phyloP scores from a whole-genome alignment of 2,329 filamentous ascomycete genomes.

The Clarireedia homoeocarpa region DNA sequence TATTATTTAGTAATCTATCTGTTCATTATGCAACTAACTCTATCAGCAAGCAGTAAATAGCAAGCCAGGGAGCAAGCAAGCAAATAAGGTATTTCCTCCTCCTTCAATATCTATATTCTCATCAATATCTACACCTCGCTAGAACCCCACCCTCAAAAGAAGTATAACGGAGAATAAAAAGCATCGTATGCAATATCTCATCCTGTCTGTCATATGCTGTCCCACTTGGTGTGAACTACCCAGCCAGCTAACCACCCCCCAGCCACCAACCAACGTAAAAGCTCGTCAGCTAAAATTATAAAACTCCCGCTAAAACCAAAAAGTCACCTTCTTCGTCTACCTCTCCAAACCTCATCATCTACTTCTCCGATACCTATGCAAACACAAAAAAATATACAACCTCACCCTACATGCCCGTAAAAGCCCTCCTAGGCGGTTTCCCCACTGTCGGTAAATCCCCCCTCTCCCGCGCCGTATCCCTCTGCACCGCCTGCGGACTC shows the following conservation, averaged over 20 bases:
- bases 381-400: not conserved
- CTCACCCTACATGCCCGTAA: not conserved
- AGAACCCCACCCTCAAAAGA: too few species aligned
- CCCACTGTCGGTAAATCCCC: constrained; percentile 18
- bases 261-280: too few species aligned
- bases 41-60: too few species aligned
- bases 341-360: too few species aligned
- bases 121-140: not conserved
- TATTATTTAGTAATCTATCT: too few species aligned
- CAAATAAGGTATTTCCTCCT: too few species aligned
- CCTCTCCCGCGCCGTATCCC: constrained; percentile 19
- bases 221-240: too few species aligned
- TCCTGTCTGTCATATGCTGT: not conserved
- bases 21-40: too few species aligned
- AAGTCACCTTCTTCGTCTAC: too few species aligned
- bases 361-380: too few species aligned
- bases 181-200: not conserved
- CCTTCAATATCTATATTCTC: not conserved
- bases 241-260: too few species aligned
- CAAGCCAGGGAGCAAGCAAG: too few species aligned
- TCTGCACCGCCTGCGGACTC: constrained; percentile 25
- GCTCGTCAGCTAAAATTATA: not conserved
- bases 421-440: not conserved
- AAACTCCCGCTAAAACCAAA: not conserved
- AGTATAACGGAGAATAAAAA: not conserved